A percentile compares a stretch with the other conserved stretches of the same genome.
These are phyloP conservation scores for Hansenula sp. DNA, from an alignment of 1,139 yeast genomes.

Conservation along the genomic window DNA sequence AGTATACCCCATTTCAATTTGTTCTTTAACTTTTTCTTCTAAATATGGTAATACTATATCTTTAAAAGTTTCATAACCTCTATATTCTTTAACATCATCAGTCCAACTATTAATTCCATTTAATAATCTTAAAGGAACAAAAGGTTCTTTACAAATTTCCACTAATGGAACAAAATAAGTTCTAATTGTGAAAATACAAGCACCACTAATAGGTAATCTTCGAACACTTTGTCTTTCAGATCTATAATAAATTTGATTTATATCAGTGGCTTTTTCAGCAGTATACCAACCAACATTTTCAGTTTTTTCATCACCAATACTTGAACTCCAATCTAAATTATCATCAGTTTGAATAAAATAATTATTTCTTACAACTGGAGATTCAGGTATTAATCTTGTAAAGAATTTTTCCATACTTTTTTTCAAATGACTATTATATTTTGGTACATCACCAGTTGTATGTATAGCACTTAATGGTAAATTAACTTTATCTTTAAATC, in stretches of 20 bases:
- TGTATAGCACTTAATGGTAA: slow-evolving; percentile 55
- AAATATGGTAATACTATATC: slow-evolving; percentile 53
- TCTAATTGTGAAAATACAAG: slow-evolving; percentile 54
- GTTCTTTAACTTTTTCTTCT: slow-evolving; percentile 44
- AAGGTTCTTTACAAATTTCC: slow-evolving; percentile 53
- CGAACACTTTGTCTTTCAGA: slow-evolving; percentile 67
- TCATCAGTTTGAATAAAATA: slow-evolving; percentile 63
- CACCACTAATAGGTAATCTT: slow-evolving; percentile 58
- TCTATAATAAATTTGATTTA: slow-evolving; percentile 47
- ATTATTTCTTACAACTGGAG: slow-evolving; percentile 61
- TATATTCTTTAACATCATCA: slow-evolving; percentile 53
- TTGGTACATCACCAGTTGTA: slow-evolving; percentile 63
- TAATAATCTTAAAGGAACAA: slow-evolving; percentile 52
- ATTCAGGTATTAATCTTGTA: slow-evolving; percentile 45
- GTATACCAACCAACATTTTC: slow-evolving; percentile 55
- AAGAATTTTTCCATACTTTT: slow-evolving; percentile 65
- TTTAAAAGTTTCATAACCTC: slow-evolving; percentile 51
- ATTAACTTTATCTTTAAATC: slow-evolving; percentile 50
- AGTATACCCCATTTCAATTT: slow-evolving; percentile 42
- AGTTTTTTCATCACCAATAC: slow-evolving; percentile 53
- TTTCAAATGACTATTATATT: slow-evolving; percentile 52
- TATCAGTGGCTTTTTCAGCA: slow-evolving; percentile 43
- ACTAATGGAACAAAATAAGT: slow-evolving; percentile 57
- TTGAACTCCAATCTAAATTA: slow-evolving; percentile 57
- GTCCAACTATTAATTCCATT: slow-evolving; percentile 58